A percentile compares a stretch with the other conserved stretches of the same genome.
phyloP scores from a whole-genome alignment of 495 filamentous ascomycete genomes.

The Penicillium manginii region DNA sequence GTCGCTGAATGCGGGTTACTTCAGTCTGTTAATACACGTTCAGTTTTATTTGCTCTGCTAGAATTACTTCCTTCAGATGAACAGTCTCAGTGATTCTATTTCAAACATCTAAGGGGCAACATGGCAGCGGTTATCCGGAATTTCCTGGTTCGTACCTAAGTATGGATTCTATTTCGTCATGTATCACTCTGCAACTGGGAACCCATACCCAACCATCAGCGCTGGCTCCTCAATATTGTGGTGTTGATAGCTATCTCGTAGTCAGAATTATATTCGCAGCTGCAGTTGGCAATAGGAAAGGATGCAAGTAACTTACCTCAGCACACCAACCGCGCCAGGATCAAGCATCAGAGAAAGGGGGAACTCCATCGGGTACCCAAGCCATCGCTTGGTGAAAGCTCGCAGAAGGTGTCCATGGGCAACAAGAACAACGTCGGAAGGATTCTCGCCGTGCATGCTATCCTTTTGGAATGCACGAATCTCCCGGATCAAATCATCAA shows the following conservation, averaged over 20 bases:
- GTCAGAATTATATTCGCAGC: background rate
- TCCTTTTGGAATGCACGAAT: constrained; percentile 59
- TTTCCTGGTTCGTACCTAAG: no score
- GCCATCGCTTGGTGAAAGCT: constrained; percentile 80
- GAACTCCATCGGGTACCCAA: constrained; percentile 63
- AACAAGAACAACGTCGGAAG: constrained; percentile 61
- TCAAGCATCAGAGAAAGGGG: constrained; percentile 71
- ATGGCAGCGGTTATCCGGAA: no score
- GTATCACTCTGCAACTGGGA: constrained; percentile 28
- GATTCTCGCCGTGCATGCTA: constrained; percentile 51
- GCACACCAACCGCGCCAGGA: constrained; percentile 73
- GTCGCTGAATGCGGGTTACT: no score
- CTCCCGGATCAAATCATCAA: constrained; percentile 69
- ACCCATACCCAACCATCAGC: constrained; percentile 39
- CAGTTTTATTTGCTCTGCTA: no score
- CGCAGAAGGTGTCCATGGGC: constrained; percentile 79
- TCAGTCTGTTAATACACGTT: no score
- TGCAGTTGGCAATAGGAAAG: background rate
- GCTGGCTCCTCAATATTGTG: constrained; percentile 42
- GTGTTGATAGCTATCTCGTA: constrained; percentile 34
- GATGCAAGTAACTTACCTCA: constrained; percentile 52
- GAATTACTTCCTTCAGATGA: no score
- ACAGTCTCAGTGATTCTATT: no score
- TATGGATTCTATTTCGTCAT: background rate
- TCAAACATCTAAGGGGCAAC: no score